phyloP scores from a whole-genome alignment of 768 basidiomycete species.

The Sutorius australiensis region DNA sequence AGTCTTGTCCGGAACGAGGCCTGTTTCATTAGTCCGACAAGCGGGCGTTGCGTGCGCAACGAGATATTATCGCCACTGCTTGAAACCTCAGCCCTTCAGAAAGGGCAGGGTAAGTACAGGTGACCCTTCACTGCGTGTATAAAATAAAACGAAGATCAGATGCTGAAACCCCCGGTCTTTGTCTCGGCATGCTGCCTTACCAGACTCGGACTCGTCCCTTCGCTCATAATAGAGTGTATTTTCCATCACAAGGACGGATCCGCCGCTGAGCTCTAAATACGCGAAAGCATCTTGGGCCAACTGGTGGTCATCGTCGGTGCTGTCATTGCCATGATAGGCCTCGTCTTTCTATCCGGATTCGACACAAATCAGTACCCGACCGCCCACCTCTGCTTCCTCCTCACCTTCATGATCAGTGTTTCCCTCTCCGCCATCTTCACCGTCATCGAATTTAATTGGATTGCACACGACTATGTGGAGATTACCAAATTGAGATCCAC shows the following conservation, averaged over 20 bases:
- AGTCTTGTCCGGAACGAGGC: neutral
- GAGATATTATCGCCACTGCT: too few species aligned
- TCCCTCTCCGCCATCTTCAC: slow-evolving; percentile 72
- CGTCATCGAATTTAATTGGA: slow-evolving; percentile 64
- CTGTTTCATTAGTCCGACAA: neutral
- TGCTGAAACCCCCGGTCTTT: slow-evolving; percentile 73
- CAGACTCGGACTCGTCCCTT: slow-evolving; percentile 55
- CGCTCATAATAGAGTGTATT: slow-evolving; percentile 57
- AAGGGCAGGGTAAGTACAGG: neutral
- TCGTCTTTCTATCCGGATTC: slow-evolving; percentile 67
- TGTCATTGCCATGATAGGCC: slow-evolving; percentile 58
- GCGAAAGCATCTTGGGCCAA: slow-evolving; percentile 51
- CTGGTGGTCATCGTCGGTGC: slow-evolving; percentile 66
- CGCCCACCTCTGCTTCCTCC: slow-evolving; percentile 57
- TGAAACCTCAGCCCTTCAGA: neutral
- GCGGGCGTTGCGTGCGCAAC: too few species aligned
- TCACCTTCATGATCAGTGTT: slow-evolving; percentile 72
- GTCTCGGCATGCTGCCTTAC: slow-evolving; percentile 63
- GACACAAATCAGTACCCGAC: slow-evolving; percentile 55
- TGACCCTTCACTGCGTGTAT: slow-evolving; percentile 2
- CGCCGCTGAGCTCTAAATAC: slow-evolving; percentile 51
- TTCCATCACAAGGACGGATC: slow-evolving; percentile 67
- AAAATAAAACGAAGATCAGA: neutral
- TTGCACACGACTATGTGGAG: slow-evolving; percentile 52
- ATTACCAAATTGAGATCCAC: slow-evolving; percentile 37